phyloP scores from a whole-genome alignment of 495 filamentous ascomycete genomes.

The Clohesyomyces aquaticus region DNA sequence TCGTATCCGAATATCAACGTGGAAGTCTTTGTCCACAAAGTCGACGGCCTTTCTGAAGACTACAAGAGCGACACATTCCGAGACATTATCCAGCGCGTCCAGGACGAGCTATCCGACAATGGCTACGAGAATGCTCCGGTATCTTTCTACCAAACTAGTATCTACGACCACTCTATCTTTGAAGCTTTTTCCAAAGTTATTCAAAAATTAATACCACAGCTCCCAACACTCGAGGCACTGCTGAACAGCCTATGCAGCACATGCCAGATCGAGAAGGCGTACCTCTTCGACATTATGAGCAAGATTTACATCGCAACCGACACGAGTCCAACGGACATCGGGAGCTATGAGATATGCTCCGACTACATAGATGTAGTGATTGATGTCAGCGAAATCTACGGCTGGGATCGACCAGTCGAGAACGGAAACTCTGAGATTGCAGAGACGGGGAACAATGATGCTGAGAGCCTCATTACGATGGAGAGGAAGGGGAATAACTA shows the following conservation, averaged over 20 bases:
- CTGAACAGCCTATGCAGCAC: slow-evolving; percentile 86
- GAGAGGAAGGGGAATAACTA: slow-evolving; percentile 73
- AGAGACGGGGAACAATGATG: slow-evolving; percentile 65
- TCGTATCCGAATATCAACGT: slow-evolving; percentile 90
- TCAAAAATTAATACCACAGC: slow-evolving; percentile 91
- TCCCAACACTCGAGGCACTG: slow-evolving; percentile 87
- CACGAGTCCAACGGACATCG: slow-evolving; percentile 86
- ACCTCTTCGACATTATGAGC: slow-evolving; percentile 92
- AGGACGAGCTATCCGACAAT: slow-evolving; percentile 90
- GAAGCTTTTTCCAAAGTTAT: slow-evolving; percentile 98
- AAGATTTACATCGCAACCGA: slow-evolving; percentile 99
- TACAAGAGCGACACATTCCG: slow-evolving; percentile 91
- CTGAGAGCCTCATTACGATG: slow-evolving; percentile 77
- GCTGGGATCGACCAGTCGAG: slow-evolving; percentile 63
- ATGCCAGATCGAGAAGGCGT: slow-evolving; percentile 95
- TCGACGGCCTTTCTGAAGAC: slow-evolving; percentile 91
- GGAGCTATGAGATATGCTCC: slow-evolving; percentile 94
- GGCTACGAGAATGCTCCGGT: slow-evolving; percentile 91
- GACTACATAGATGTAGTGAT: slow-evolving; percentile 98
- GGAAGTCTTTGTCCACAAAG: slow-evolving; percentile 98
- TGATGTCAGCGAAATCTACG: slow-evolving; percentile 92
- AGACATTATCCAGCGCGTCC: slow-evolving; percentile 94
- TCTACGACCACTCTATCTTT: slow-evolving; percentile 97
- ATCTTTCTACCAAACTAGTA: slow-evolving; percentile 90
- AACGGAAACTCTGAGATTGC: slow-evolving; percentile 66